Evolutionary conservation across 305 asterid genomes (phyloP).

Genomic region (Striga hermonthica): DNA sequence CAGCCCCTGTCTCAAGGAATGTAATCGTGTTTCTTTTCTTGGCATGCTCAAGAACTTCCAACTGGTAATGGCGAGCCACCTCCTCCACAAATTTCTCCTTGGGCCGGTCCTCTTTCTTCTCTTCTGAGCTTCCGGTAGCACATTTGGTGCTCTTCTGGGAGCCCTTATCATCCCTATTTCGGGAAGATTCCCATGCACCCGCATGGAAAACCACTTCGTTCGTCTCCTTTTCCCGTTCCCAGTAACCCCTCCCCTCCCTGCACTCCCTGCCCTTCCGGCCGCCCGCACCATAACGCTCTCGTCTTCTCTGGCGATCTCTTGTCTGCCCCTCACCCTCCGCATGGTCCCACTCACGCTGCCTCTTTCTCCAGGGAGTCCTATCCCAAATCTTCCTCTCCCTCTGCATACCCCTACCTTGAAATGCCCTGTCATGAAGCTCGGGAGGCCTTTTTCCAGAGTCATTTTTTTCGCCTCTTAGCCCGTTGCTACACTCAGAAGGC

Average conservation of each 20-base stretch:
- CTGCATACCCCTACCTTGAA: conserved; percentile 44
- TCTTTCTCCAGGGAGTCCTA: conserved; percentile 58
- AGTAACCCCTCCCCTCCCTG: conserved; percentile 74
- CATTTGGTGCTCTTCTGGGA: conserved; percentile 39
- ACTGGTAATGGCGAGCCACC: conserved; percentile 91
- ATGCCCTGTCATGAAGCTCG: conserved; percentile 40
- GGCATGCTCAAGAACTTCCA: conserved; percentile 98
- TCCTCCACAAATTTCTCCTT: conserved; percentile 69
- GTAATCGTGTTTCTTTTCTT: conserved; percentile 86
- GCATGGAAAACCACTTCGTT: conserved; percentile 69
- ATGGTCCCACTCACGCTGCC: conserved; percentile 59
- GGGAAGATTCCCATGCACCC: conserved; percentile 79
- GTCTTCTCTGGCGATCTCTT: conserved; percentile 60
- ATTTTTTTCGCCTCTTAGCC: conserved; percentile 30
- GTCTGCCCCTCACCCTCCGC: conserved; percentile 48
- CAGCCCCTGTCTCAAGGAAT: conserved; percentile 98
- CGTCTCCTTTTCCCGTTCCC: conserved; percentile 90
- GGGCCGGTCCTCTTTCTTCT: conserved; percentile 49
- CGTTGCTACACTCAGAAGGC: conserved; percentile 28
- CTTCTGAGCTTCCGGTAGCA: conserved; percentile 38
- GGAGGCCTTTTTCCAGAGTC: conserved; percentile 35
- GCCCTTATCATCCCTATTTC: conserved; percentile 52
- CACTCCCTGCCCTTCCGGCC: conserved; percentile 59
- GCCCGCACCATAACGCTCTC: conserved; percentile 48
- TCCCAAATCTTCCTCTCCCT: conserved; percentile 50